These are phyloP conservation scores for Ailanthus altissimus DNA, from an alignment of 345 rosid genomes.

Conservation along the genomic window DNA sequence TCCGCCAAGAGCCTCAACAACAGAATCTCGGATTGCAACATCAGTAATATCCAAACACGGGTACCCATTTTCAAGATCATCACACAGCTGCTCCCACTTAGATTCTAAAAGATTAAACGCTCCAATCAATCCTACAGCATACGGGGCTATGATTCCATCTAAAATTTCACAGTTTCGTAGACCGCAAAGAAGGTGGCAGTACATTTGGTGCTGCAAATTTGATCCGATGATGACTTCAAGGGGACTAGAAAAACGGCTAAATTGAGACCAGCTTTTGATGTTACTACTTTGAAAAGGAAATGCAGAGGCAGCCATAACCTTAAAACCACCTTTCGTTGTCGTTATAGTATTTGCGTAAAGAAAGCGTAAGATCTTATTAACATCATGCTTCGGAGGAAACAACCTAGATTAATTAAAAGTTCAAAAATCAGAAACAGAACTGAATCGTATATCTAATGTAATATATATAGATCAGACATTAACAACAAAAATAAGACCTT, in stretches of 20 bases:
- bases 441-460: neutral
- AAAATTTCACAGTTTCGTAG: constrained; percentile 39
- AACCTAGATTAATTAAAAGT: constrained; percentile 31
- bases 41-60: constrained; percentile 33
- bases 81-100: constrained; percentile 48
- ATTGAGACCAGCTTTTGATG: constrained; percentile 25
- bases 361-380: constrained; percentile 37
- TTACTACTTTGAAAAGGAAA: constrained; percentile 35
- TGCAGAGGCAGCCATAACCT: constrained; percentile 51
- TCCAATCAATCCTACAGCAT: constrained; percentile 40
- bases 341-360: constrained; percentile 38
- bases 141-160: constrained; percentile 43
- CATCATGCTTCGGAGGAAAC: constrained; percentile 40
- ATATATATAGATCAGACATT: neutral
- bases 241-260: constrained; percentile 33
- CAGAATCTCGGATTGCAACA: constrained; percentile 40
- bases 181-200: constrained; percentile 55
- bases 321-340: constrained; percentile 42
- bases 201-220: constrained; percentile 44
- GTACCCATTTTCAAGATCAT: constrained; percentile 45
- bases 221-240: constrained; percentile 43
- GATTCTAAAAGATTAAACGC: constrained; percentile 39
- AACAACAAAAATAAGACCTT: constrained; percentile 26
- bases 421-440: neutral
- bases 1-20: constrained; percentile 40